phyloP scores from a whole-genome alignment of 2,329 filamentous ascomycete species.

The Elsinoe arachidis region DNA sequence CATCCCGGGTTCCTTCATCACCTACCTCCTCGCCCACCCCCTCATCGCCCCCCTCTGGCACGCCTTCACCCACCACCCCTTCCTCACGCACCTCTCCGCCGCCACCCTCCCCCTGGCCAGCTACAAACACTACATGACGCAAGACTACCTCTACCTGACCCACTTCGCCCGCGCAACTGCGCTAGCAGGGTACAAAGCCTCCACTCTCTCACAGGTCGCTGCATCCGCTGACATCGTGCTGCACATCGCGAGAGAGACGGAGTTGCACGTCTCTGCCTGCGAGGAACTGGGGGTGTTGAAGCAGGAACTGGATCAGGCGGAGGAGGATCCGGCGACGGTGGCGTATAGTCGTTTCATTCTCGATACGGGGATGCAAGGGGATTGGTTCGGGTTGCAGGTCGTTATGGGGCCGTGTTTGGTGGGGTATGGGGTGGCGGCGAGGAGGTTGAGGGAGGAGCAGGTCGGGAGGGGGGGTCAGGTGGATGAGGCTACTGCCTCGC shows the following conservation, averaged over 20 bases:
- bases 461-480: constrained; percentile 18
- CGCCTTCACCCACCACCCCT: constrained; percentile 69
- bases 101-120: constrained; percentile 65
- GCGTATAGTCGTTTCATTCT: constrained; percentile 71
- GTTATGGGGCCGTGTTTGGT: constrained; percentile 78
- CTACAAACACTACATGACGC: constrained; percentile 83
- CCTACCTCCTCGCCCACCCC: constrained; percentile 67
- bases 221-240: constrained; percentile 61
- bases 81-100: constrained; percentile 67
- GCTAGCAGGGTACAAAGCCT: constrained; percentile 76
- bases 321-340: constrained; percentile 73
- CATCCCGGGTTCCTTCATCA: constrained; percentile 65
- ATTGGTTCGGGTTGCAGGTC: constrained; percentile 80
- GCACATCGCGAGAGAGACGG: constrained; percentile 71
- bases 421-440: constrained; percentile 77
- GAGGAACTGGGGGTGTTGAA: constrained; percentile 67
- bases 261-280: constrained; percentile 76
- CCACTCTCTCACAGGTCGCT: constrained; percentile 62
- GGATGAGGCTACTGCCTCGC: too few relatives aligned
- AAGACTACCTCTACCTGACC: constrained; percentile 83
- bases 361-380: constrained; percentile 77
- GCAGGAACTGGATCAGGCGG: constrained; percentile 60
- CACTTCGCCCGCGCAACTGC: constrained; percentile 85
- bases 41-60: constrained; percentile 71
- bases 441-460: constrained; percentile 43